Base-by-base conservation (phyloP, 2,329 filamentous ascomycete species). In the Fusarium sp. region DNA sequence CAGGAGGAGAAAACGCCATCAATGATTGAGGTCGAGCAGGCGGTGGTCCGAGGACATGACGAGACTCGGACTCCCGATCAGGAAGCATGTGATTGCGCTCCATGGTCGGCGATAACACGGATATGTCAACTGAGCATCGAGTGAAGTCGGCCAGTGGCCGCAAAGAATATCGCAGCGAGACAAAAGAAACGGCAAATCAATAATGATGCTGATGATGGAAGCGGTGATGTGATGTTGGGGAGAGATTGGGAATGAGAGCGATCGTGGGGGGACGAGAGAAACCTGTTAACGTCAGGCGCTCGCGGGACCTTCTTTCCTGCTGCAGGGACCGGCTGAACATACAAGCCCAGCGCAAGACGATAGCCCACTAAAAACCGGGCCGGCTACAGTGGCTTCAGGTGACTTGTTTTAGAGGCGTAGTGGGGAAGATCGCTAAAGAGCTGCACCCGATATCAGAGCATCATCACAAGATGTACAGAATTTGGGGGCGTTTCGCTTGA, bases 81-180 rank as follows among this genome's bases (percentile, higher is more conserved):
- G 70, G 75, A 70, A 84, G 80, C 84, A 86, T 85, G 83, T 85
- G 85, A 85, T 82, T 82, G 70, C 81, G 80, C 76, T 83, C 83
- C 80, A 84, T 83, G 70, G 70, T 77, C 76, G 76, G 73, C 63
- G 74, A 78, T 78, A 78, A 56, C 65, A 70, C 72, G 76, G 76
- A 62, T 74, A 73, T 65, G 73, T 77, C 76, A 77, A 77, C 69
- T 69, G 44, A 59, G 74, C 76, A 77, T 77, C 58, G 70, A 73
- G 58, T 49, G 61, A 52, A 45, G 25, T 56, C 71, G 66, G 72
- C 66, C 64, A 70, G 54, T 38, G 69, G 69, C 70, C 70, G 52
- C 55, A 73, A 44, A 55, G 19, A 29, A 27, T 37, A 27, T 29
- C 33, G 31, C 48, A 27, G 16, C n/a, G 19, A 38, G 25, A n/a